phyloP scores from a whole-genome alignment of 176 grass and related monocot genomes.

The Stipa capillata region DNA sequence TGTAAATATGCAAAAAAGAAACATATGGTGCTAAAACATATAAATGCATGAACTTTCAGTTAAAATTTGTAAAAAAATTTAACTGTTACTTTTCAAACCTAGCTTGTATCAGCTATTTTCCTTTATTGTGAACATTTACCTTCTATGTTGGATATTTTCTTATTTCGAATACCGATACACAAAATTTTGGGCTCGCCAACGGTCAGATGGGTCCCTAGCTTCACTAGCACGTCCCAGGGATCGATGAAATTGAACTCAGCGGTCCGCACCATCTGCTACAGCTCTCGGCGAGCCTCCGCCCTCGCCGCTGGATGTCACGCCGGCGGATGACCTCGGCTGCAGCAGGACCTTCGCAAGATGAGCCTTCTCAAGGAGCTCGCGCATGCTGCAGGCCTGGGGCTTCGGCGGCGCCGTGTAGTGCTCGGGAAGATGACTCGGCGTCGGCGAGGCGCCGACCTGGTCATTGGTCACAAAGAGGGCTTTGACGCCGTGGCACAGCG shows the following conservation, averaged over 20 bases:
- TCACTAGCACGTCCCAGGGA: neutral
- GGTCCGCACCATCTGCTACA: neutral
- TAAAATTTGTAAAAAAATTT: too few species aligned
- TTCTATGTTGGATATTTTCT: too few species aligned
- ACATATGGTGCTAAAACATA: too few species aligned
- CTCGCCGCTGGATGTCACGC: constrained; percentile 11
- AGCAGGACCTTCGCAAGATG: neutral
- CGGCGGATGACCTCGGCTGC: neutral
- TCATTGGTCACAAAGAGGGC: neutral
- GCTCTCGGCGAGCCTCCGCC: neutral
- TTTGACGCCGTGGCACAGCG: too few species aligned
- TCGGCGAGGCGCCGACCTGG: neutral
- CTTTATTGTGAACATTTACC: too few species aligned
- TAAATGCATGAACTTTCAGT: too few species aligned
- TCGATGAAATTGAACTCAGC: constrained; percentile 22
- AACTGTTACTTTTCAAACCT: too few species aligned
- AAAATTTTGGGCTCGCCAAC: too few species aligned
- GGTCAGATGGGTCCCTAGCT: neutral
- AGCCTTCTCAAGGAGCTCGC: constrained; percentile 7
- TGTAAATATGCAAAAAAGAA: too few species aligned
- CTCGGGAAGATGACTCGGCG: neutral
- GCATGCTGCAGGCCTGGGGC: neutral
- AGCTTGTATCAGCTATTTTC: too few species aligned
- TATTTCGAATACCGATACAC: too few species aligned
- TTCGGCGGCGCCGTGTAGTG: neutral